These are phyloP conservation scores for Didymella sp. DNA, from an alignment of 2,329 filamentous ascomycete species.

Conservation along the genomic window DNA sequence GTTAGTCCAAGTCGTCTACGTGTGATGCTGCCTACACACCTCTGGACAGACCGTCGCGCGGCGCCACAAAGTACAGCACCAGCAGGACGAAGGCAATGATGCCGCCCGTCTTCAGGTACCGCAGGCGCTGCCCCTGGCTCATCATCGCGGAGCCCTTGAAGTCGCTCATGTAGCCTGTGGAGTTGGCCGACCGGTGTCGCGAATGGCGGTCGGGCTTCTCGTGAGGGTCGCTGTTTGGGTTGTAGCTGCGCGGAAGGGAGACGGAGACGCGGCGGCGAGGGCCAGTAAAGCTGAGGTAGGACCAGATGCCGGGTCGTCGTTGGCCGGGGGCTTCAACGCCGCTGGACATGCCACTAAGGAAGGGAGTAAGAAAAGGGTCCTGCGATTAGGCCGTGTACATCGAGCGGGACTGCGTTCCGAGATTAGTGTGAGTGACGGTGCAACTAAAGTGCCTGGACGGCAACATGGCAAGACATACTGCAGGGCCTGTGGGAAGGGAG, in stretches of 20 bases:
- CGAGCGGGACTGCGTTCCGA: constrained; percentile 24
- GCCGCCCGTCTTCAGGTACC: constrained; percentile 68
- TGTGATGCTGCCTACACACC: constrained; percentile 25
- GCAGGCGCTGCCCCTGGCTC: constrained; percentile 67
- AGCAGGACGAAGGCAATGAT: constrained; percentile 65
- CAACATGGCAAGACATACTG: constrained; percentile 21
- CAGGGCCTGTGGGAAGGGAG: constrained; percentile 12
- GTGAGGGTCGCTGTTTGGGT: constrained; percentile 50
- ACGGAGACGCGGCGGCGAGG: constrained; percentile 61
- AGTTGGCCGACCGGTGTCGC: constrained; percentile 44
- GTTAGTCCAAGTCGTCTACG: constrained; percentile 11
- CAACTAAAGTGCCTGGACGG: constrained; percentile 3
- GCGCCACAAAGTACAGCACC: constrained; percentile 64
- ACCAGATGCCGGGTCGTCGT: constrained; percentile 60
- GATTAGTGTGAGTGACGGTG: constrained; percentile 23
- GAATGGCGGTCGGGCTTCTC: constrained; percentile 57
- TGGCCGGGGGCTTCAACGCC: constrained; percentile 56
- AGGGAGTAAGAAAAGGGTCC: constrained; percentile 29
- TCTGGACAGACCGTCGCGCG: constrained; percentile 45
- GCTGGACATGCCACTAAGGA: constrained; percentile 60
- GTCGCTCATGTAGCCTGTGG: constrained; percentile 53
- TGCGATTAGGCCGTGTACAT: constrained; percentile 31
- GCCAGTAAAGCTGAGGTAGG: constrained; percentile 59
- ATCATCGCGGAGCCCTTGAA: constrained; percentile 59
- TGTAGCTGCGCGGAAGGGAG: constrained; percentile 55